Percentiles rank a stretch among this genome's conserved stretches.
These are phyloP conservation scores for Cardamine resedifolia DNA, from an alignment of 345 rosid genomes.

Conservation along the genomic window DNA sequence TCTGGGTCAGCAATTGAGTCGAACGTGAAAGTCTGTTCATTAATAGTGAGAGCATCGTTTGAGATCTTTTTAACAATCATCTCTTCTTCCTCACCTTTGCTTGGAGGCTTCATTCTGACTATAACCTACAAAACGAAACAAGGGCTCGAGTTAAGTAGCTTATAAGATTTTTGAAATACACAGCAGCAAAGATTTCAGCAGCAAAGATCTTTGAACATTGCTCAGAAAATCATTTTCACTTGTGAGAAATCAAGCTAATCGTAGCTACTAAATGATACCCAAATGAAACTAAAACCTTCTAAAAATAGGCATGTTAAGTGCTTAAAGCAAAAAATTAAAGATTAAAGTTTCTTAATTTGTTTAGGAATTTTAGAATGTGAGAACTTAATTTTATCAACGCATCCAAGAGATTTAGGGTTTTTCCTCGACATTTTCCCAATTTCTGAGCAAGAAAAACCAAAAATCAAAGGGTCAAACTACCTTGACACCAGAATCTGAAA, in stretches of 20 bases:
- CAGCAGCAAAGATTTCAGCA: background rate
- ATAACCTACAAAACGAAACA: conserved; percentile 55
- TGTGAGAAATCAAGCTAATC: background rate
- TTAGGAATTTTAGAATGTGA: background rate
- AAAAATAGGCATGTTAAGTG: background rate
- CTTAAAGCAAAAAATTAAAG: background rate
- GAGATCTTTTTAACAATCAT: conserved; percentile 63
- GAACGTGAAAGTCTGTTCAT: conserved; percentile 80
- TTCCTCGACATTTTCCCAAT: background rate
- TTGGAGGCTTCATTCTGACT: conserved; percentile 83
- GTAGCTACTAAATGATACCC: background rate
- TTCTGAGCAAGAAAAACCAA: background rate
- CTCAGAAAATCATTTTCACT: conserved; percentile 2
- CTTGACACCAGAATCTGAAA: conserved; percentile 69
- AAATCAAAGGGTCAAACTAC: conserved; percentile 30
- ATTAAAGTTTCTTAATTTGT: background rate
- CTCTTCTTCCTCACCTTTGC: conserved; percentile 76
- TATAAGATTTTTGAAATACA: background rate
- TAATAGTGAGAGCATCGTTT: conserved; percentile 60
- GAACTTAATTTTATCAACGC: background rate
- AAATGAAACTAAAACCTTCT: conserved; percentile 16
- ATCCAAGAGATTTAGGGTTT: conserved; percentile 7
- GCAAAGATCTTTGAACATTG: background rate
- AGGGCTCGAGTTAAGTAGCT: background rate
- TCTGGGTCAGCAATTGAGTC: conserved; percentile 81